Percentiles rank a stretch among this genome's conserved stretches.
These are phyloP conservation scores for Dendrobium catenatum DNA, from an alignment of 106 monocot genomes.

Conservation along the genomic window DNA sequence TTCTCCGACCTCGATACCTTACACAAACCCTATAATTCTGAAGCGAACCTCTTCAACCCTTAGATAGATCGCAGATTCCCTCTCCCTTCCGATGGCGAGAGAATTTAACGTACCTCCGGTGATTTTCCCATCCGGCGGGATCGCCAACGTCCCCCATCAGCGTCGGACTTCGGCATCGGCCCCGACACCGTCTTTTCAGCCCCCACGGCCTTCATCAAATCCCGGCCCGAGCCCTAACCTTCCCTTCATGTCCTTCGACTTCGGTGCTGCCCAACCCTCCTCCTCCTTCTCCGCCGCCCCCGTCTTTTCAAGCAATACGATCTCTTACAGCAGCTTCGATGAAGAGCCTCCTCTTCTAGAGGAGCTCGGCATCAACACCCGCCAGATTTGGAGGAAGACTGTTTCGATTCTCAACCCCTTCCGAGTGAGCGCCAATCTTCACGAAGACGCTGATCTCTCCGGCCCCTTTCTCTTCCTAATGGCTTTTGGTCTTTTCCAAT, in stretches of 20 bases:
- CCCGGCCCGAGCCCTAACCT: conserved; percentile 26
- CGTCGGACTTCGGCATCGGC: conserved; percentile 29
- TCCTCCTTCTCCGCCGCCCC: conserved; percentile 30
- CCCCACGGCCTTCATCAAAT: neutral
- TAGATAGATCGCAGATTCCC: no score
- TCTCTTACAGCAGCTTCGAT: conserved; percentile 52
- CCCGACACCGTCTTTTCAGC: conserved; percentile 11
- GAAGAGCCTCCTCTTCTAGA: conserved; percentile 93
- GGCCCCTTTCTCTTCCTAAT: conserved; percentile 87
- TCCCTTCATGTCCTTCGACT: conserved; percentile 97
- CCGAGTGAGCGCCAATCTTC: conserved; percentile 53
- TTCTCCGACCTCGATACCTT: no score
- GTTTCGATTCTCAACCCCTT: conserved; percentile 79
- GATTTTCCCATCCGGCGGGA: conserved; percentile 38
- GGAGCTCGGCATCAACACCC: conserved; percentile 98
- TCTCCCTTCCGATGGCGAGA: neutral
- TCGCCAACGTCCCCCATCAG: conserved; percentile 11
- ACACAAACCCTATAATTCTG: no score
- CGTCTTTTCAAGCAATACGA: conserved; percentile 11
- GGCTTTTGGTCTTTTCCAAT: conserved; percentile 94
- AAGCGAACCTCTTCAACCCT: no score
- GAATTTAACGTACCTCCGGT: conserved; percentile 12
- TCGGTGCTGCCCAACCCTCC: conserved; percentile 42
- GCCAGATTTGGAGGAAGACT: conserved; percentile 99
- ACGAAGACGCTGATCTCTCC: conserved; percentile 92